These are phyloP conservation scores for Chamaecrista fasciculata DNA, from an alignment of 306 rosid species.

Conservation along the genomic window DNA sequence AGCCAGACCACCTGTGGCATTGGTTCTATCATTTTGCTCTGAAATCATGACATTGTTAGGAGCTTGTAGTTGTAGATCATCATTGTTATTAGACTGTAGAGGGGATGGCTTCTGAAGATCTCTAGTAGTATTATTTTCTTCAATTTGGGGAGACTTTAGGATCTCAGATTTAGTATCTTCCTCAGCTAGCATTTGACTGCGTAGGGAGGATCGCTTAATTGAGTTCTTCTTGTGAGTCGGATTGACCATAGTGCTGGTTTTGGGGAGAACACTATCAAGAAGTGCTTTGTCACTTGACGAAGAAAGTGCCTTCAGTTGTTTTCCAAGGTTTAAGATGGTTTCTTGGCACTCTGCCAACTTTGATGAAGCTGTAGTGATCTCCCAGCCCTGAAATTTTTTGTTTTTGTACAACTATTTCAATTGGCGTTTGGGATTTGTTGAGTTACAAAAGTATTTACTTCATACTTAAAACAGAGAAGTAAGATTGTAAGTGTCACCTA, in stretches of 20 bases:
- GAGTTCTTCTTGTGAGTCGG: constrained; percentile 39
- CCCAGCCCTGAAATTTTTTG: constrained; percentile 62
- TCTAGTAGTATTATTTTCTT: constrained; percentile 30
- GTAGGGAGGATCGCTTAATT: constrained; percentile 57
- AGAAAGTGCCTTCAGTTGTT: constrained; percentile 74
- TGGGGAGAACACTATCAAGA: constrained; percentile 32
- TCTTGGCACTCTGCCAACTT: constrained; percentile 90
- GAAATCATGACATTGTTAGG: constrained; percentile 18
- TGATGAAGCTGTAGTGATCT: constrained; percentile 76
- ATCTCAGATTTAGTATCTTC: constrained; percentile 38
- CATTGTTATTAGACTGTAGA: constrained; percentile 35
- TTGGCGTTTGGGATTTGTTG: neutral
- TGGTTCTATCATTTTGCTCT: constrained; percentile 37
- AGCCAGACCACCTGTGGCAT: constrained; percentile 33
- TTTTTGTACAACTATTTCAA: neutral
- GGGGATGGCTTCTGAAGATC: constrained; percentile 29
- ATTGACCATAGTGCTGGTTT: constrained; percentile 19
- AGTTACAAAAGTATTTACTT: neutral
- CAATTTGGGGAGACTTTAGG: constrained; percentile 27
- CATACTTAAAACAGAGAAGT: neutral
- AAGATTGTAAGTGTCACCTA: neutral
- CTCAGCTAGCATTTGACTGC: constrained; percentile 66
- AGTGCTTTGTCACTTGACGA: constrained; percentile 55
- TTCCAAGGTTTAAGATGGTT: constrained; percentile 33
- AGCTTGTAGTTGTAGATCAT: constrained; percentile 25